Evolutionary conservation across 768 basidiomycete species (phyloP).

Genomic region (Tylopilus sp.): DNA sequence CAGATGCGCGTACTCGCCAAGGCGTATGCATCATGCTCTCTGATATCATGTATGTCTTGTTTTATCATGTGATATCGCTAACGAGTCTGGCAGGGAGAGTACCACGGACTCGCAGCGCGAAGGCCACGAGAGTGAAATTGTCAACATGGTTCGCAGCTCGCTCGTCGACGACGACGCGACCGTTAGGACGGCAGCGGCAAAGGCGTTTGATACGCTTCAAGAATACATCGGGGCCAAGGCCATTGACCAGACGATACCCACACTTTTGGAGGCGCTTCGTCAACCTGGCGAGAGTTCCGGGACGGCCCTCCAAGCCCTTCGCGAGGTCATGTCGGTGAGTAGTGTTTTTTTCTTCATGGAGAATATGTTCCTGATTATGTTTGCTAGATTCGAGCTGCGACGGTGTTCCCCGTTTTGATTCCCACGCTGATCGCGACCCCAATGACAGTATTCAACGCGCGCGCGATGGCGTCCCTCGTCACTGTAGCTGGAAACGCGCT

Average conservation of each 20-base stretch:
- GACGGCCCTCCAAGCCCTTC: conserved; percentile 88
- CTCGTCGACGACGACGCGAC: conserved; percentile 85
- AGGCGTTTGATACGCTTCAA: conserved; percentile 88
- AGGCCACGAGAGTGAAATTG: conserved; percentile 85
- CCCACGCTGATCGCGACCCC: conserved; percentile 88
- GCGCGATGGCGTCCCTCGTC: conserved; percentile 85
- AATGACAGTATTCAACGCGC: conserved; percentile 93
- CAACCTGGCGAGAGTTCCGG: conserved; percentile 94
- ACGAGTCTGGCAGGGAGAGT: conserved; percentile 59
- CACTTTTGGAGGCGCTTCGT: conserved; percentile 86
- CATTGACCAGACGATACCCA: conserved; percentile 96
- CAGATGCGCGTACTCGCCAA: conserved; percentile 64
- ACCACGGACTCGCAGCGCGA: conserved; percentile 82
- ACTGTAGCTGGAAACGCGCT: conserved; percentile 91
- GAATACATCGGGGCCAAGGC: conserved; percentile 87
- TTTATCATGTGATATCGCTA: not conserved
- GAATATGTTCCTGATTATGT: not conserved
- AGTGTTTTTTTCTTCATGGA: not conserved
- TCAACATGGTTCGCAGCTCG: conserved; percentile 75
- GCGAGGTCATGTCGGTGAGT: conserved; percentile 89
- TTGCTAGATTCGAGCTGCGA: conserved; percentile 80
- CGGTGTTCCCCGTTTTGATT: conserved; percentile 96
- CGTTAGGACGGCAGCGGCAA: conserved; percentile 88
- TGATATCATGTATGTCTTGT: conserved; percentile 72
- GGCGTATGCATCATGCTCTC: conserved; percentile 87